Percentiles rank a stretch among this genome's conserved stretches.
These are phyloP conservation scores for Mycena galopus DNA, from an alignment of 768 basidiomycete species.

Conservation along the genomic window DNA sequence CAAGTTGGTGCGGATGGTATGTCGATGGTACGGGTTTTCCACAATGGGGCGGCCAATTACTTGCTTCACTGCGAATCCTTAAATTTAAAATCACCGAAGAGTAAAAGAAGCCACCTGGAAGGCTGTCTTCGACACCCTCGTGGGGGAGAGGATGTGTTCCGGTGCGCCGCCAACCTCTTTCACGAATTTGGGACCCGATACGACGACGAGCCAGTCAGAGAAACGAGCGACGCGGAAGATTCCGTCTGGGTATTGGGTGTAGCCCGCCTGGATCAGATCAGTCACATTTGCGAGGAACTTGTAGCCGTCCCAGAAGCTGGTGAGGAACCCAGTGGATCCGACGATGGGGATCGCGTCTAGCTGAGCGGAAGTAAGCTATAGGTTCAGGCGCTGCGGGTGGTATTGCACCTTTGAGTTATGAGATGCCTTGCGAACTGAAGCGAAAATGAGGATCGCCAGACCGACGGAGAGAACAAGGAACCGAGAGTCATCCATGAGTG, in stretches of 20 bases:
- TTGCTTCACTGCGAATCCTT: neutral
- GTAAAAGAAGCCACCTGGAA: constrained; percentile 40
- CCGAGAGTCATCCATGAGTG: neutral
- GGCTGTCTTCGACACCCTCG: constrained; percentile 40
- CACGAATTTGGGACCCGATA: no score
- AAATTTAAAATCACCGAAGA: neutral
- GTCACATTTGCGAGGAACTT: constrained; percentile 1
- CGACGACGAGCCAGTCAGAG: constrained; percentile 52
- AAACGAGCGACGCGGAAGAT: constrained; percentile 23
- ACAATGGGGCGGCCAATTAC: constrained; percentile 1
- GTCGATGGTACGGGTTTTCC: constrained; percentile 20
- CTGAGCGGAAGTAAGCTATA: neutral
- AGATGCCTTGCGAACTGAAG: neutral
- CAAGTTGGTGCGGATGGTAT: constrained; percentile 12
- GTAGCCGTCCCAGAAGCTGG: constrained; percentile 17
- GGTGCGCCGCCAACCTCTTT: constrained; percentile 55
- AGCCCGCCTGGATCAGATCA: constrained; percentile 17
- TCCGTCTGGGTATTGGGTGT: constrained; percentile 12
- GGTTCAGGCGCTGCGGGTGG: no score
- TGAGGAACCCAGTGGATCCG: no score
- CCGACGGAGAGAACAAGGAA: neutral
- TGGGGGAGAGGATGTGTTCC: constrained; percentile 55
- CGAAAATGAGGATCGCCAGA: neutral
- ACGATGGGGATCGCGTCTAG: constrained; percentile 12
- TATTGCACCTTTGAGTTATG: neutral